A percentile compares a stretch with the other conserved stretches of the same genome.
These are phyloP conservation scores for Nannochloropsis salina DNA, from an alignment of 108 stramenopile species.

Conservation along the genomic window DNA sequence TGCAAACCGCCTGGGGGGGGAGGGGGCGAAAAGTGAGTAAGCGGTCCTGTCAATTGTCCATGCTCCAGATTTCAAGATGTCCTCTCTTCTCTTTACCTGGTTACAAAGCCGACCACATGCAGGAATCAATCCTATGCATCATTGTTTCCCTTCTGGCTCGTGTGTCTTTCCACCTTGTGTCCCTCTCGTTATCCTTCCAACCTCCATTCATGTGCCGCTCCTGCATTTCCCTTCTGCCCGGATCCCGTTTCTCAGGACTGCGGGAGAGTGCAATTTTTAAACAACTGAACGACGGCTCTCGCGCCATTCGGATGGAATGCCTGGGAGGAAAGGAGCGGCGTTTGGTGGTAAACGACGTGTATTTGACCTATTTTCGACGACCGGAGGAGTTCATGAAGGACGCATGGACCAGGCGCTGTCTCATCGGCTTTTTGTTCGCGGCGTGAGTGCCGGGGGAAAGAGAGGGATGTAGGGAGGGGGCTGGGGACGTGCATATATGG, in stretches of 20 bases:
- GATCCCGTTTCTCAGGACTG: neutral
- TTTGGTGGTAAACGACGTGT: neutral
- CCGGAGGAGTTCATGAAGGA: neutral
- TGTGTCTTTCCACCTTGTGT: neutral
- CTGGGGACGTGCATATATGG: too few species aligned
- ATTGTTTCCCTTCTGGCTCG: too few species aligned
- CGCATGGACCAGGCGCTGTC: neutral
- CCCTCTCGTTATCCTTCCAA: neutral
- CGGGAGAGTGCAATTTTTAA: neutral
- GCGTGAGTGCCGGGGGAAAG: neutral
- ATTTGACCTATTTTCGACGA: neutral
- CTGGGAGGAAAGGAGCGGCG: neutral
- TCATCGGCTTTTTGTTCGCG: neutral
- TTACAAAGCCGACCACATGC: too few species aligned
- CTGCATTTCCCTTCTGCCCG: neutral
- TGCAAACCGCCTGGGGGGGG: neutral
- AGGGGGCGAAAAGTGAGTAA: neutral
- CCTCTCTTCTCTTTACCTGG: too few species aligned
- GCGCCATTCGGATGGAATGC: neutral
- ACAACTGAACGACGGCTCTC: neutral
- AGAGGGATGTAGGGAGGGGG: neutral
- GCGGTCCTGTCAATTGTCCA: too few species aligned
- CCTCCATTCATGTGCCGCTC: neutral
- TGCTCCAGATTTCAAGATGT: too few species aligned
- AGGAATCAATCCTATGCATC: too few species aligned